Evolutionary conservation across 352 stramenopile genomes (phyloP).

Genomic region (Phytophthora vignae): DNA sequence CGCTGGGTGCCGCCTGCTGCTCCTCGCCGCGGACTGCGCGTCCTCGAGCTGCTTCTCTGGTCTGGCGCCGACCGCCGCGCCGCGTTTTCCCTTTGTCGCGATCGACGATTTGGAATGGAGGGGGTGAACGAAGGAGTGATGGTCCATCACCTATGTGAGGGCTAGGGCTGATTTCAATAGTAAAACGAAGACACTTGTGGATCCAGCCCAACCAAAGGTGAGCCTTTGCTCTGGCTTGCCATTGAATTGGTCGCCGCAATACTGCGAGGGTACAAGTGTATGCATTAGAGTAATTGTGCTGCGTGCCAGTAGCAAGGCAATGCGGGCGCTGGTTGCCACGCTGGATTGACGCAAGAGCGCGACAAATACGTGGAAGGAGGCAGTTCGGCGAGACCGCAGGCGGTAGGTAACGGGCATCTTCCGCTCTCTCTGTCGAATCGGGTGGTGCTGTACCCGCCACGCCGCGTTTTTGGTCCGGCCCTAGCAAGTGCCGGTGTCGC

Average conservation of each 20-base stretch:
- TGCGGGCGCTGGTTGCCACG: background rate
- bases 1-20: constrained; percentile 15
- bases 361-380: background rate
- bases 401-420: constrained; percentile 31
- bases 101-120: constrained; percentile 40
- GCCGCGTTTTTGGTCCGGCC: constrained; percentile 37
- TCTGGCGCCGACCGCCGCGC: constrained; percentile 35
- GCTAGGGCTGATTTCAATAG: constrained; percentile 33
- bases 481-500: constrained; percentile 17
- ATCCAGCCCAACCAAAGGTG: constrained; percentile 15
- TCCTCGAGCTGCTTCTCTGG: constrained; percentile 37
- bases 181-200: constrained; percentile 12
- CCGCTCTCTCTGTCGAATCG: constrained; percentile 33
- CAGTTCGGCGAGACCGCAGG: background rate
- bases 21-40: constrained; percentile 28
- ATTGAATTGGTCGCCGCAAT: no score
- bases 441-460: constrained; percentile 29
- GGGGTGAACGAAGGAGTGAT: no score
- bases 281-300: no score
- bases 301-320: background rate
- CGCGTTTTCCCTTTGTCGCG: constrained; percentile 38
- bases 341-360: background rate
- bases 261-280: no score
- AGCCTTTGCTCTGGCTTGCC: constrained; percentile 7
- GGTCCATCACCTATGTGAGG: constrained; percentile 28